Evolutionary conservation across 1,139 yeast species (phyloP).

Genomic region (Meyerozyma smithsonii): DNA sequence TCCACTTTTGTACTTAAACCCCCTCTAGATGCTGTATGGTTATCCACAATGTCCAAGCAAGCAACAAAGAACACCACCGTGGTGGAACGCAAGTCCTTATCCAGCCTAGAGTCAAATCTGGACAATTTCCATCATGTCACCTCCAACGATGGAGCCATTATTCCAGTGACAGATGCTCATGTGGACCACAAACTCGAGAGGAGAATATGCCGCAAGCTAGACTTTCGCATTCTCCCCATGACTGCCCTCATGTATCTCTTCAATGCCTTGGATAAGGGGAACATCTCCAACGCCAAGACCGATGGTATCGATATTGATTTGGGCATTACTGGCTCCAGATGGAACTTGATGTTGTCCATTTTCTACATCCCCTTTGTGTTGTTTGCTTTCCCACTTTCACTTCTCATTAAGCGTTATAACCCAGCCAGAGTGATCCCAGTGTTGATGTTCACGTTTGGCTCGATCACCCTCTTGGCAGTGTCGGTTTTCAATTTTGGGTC

Average conservation of each 20-base stretch:
- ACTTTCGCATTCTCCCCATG: constrained; percentile 26
- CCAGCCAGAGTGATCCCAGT: constrained; percentile 19
- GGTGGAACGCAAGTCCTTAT: constrained; percentile 3
- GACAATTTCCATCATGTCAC: constrained; percentile 13
- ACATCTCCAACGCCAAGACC: constrained; percentile 20
- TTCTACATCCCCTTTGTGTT: constrained; percentile 20
- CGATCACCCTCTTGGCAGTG: constrained; percentile 14
- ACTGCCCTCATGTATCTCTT: constrained; percentile 25
- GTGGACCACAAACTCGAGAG: constrained; percentile 18
- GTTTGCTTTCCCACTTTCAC: constrained; percentile 17
- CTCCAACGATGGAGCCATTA: constrained; percentile 11
- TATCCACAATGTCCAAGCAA: background rate
- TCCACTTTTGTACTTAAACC: constrained; percentile 2
- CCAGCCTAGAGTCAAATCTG: constrained; percentile 11
- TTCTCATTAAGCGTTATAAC: constrained; percentile 16
- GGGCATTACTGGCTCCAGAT: constrained; percentile 15
- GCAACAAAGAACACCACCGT: background rate
- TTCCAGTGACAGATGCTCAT: constrained; percentile 8
- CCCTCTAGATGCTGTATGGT: background rate
- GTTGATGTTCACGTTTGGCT: constrained; percentile 18
- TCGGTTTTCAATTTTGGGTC: constrained; percentile 16
- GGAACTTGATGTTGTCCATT: constrained; percentile 22
- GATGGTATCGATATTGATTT: constrained; percentile 18
- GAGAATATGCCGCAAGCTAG: constrained; percentile 28
- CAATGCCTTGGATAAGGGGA: constrained; percentile 24